phyloP scores from a whole-genome alignment of 331 rosid species.

The Dryas integrifolia region DNA sequence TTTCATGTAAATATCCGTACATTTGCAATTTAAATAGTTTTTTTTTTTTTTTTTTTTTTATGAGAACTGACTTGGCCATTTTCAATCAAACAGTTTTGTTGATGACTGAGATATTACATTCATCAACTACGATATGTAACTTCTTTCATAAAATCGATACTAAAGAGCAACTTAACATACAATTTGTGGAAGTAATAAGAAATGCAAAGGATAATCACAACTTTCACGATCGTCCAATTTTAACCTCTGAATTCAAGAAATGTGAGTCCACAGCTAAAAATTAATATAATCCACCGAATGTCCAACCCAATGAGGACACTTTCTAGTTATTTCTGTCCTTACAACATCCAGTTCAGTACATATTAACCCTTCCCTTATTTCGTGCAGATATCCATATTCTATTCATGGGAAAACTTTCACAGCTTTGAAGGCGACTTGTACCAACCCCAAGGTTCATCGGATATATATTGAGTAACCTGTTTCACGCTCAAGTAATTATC shows the following conservation, averaged over 20 bases:
- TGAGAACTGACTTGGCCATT: too few relatives aligned
- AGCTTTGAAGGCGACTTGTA: conserved; percentile 83
- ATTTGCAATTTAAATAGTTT: too few relatives aligned
- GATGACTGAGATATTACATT: too few relatives aligned
- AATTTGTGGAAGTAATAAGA: too few relatives aligned
- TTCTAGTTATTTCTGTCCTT: not conserved
- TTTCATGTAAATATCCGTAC: too few relatives aligned
- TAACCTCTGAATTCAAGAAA: not conserved
- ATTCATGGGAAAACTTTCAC: conserved; percentile 31
- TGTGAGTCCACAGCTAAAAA: not conserved
- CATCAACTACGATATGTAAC: too few relatives aligned
- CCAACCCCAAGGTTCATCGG: conserved; percentile 96
- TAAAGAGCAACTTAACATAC: too few relatives aligned
- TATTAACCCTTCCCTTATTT: conserved; percentile 21
- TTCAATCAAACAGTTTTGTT: too few relatives aligned
- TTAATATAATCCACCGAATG: not conserved
- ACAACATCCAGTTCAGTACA: not conserved
- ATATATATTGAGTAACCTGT: conserved; percentile 79
- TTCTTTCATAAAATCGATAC: too few relatives aligned
- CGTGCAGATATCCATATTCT: not conserved
- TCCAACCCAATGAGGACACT: not conserved
- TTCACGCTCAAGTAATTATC: conserved; percentile 89
- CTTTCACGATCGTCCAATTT: too few relatives aligned
- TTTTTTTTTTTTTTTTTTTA: too few relatives aligned
- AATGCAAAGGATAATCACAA: too few relatives aligned